These are phyloP conservation scores for Plenodomus tracheiphilus DNA, from an alignment of 2,329 filamentous ascomycete genomes.

Conservation along the genomic window DNA sequence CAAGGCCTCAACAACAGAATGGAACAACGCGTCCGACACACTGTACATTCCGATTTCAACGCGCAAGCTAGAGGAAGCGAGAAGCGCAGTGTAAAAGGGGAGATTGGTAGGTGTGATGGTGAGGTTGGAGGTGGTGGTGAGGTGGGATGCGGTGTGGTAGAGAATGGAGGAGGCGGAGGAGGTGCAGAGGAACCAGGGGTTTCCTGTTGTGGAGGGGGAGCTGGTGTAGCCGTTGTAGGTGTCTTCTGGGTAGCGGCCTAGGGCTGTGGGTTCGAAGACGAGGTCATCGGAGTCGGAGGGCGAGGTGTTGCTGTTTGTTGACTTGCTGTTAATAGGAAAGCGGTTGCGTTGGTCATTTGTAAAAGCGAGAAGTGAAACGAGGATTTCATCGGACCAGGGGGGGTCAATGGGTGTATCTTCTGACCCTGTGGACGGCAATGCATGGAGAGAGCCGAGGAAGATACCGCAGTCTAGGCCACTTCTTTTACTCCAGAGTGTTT, in stretches of 20 bases:
- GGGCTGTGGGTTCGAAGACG: constrained; percentile 37
- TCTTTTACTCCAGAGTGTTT: constrained; percentile 39
- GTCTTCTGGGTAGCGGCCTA: constrained; percentile 52
- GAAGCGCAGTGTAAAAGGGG: constrained; percentile 45
- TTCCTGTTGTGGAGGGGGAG: constrained; percentile 33
- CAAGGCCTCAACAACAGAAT: constrained; percentile 37
- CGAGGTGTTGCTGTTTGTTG: too few relatives aligned
- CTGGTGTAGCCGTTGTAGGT: constrained; percentile 45
- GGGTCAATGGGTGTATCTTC: constrained; percentile 30
- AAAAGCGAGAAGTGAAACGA: constrained; percentile 42
- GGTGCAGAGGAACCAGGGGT: constrained; percentile 52
- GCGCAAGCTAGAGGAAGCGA: constrained; percentile 29
- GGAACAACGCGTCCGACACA: constrained; percentile 31
- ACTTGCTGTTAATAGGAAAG: constrained; percentile 46
- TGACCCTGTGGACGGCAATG: constrained; percentile 19
- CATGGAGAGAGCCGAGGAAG: constrained; percentile 45
- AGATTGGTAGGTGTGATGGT: constrained; percentile 34
- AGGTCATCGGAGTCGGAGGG: constrained; percentile 13
- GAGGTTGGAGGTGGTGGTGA: constrained; percentile 31
- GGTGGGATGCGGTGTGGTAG: constrained; percentile 41
- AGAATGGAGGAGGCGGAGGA: constrained; percentile 46
- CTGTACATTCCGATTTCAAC: constrained; percentile 29
- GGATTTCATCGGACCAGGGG: constrained; percentile 44
- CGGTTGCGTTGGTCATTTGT: constrained; percentile 39
- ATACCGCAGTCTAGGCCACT: constrained; percentile 45